Percentiles rank a stretch among this genome's conserved stretches.
Evolutionary conservation across 306 rosid genomes (phyloP).

Genomic region (Prunus fruticosa): DNA sequence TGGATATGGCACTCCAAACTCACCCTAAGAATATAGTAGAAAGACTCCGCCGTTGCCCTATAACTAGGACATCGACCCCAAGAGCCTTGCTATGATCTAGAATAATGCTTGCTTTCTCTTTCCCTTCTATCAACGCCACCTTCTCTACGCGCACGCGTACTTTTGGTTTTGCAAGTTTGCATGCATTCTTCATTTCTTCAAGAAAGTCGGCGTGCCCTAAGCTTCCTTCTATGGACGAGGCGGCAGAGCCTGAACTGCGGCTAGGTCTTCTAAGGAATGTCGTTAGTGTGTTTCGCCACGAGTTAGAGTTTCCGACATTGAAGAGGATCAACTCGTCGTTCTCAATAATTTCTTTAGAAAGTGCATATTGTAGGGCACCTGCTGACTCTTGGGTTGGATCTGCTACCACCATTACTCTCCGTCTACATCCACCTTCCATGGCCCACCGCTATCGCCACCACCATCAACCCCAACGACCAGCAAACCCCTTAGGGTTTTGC

Average conservation of each 20-base stretch:
- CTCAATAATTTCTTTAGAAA: constrained; percentile 52
- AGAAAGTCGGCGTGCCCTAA: constrained; percentile 51
- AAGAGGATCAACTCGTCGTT: constrained; percentile 71
- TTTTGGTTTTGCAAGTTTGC: constrained; percentile 49
- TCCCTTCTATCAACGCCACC: constrained; percentile 44
- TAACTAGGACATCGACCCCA: constrained; percentile 53
- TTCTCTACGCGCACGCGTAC: constrained; percentile 32
- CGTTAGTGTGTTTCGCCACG: constrained; percentile 49
- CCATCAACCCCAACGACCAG: constrained; percentile 10
- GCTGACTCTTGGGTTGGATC: constrained; percentile 77
- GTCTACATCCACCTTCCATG: constrained; percentile 35
- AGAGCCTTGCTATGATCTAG: constrained; percentile 37
- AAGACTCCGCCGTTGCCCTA: constrained; percentile 66
- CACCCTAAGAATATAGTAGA: constrained; percentile 70
- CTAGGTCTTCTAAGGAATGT: constrained; percentile 59
- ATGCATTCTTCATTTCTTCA: constrained; percentile 58
- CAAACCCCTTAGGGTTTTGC: constrained; percentile 10
- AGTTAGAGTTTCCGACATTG: constrained; percentile 46
- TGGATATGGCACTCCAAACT: constrained; percentile 8
- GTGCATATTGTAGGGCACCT: constrained; percentile 64
- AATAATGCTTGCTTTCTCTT: constrained; percentile 50
- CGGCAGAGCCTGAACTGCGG: constrained; percentile 11
- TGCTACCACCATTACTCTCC: constrained; percentile 68
- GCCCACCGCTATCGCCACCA: not conserved
- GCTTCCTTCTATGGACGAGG: constrained; percentile 26